Evolutionary conservation across 768 basidiomycete genomes (phyloP).

Genomic region (Termitomyces sp.): DNA sequence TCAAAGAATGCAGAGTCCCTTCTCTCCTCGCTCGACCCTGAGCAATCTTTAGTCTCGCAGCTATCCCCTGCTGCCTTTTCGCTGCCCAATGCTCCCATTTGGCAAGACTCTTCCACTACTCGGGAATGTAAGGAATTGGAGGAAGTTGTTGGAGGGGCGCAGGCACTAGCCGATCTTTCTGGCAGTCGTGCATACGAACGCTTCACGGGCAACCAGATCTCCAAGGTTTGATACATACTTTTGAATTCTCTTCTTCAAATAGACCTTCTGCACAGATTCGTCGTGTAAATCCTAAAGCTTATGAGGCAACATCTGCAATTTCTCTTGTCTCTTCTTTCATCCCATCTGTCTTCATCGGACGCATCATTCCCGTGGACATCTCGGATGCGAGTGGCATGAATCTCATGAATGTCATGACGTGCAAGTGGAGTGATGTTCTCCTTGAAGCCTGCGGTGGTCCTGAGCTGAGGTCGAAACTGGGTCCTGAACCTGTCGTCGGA

Average conservation of each 20-base stretch:
- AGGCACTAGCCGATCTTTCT: conserved; percentile 67
- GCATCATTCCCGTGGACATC: conserved; percentile 78
- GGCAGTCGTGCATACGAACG: conserved; percentile 85
- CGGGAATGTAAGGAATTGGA: conserved; percentile 70
- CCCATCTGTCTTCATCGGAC: conserved; percentile 76
- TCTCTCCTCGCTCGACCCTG: conserved; percentile 51
- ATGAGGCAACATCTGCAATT: conserved; percentile 60
- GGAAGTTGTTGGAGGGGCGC: conserved; percentile 62
- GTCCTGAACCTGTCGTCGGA: conserved; percentile 72
- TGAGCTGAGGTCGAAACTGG: conserved; percentile 64
- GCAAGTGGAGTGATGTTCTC: conserved; percentile 70
- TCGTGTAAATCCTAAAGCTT: conserved; percentile 46
- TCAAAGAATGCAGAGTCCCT: conserved; percentile 46
- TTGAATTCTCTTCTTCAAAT: background rate
- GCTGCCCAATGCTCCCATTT: conserved; percentile 68
- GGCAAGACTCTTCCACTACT: conserved; percentile 89
- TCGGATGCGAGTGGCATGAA: conserved; percentile 92
- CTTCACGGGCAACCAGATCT: conserved; percentile 86
- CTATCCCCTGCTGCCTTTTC: conserved; percentile 66
- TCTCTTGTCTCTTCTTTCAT: conserved; percentile 83
- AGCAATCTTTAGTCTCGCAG: conserved; percentile 51
- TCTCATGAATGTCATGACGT: conserved; percentile 70
- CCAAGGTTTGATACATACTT: conserved; percentile 42
- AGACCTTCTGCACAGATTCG: conserved; percentile 42
- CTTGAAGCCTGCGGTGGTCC: conserved; percentile 67